Conservation (phyloP, 495 filamentous ascomycete species). For the Amorphotheca resinae region DNA sequence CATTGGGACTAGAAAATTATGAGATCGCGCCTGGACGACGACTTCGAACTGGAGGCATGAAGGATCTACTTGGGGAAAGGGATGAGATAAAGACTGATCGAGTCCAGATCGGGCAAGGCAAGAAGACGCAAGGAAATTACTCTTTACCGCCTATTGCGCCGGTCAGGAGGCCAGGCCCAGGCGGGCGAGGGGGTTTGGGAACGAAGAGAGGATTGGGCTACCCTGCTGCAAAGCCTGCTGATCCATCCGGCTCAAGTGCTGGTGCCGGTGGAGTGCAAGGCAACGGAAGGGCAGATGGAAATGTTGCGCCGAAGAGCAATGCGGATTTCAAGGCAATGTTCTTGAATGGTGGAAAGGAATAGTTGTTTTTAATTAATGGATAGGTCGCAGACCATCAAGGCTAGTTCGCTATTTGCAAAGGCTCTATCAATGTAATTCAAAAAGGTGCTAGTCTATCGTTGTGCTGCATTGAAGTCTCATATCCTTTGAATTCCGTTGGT, state of each 20-base stretch:
- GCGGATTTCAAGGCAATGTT: conserved; percentile 81
- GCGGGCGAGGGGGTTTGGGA: conserved; percentile 41
- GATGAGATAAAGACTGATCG: conserved; percentile 37
- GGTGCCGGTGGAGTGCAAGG: conserved; percentile 7
- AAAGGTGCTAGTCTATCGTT: too few species aligned
- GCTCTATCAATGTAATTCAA: too few species aligned
- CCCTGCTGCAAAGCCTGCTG: conserved; percentile 23
- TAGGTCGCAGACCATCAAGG: too few species aligned
- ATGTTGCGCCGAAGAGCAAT: conserved; percentile 56
- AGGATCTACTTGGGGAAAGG: conserved; percentile 50
- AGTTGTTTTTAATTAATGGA: too few species aligned
- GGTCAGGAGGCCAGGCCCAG: conserved; percentile 44
- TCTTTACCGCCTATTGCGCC: conserved; percentile 40
- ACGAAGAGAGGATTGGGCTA: conserved; percentile 42
- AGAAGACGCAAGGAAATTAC: conserved; percentile 26
- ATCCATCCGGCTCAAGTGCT: conserved; percentile 18
- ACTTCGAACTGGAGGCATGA: conserved; percentile 54
- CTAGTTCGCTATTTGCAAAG: too few species aligned
- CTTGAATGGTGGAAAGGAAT: conserved; percentile 20
- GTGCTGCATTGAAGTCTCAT: too few species aligned
- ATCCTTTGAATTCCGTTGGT: too few species aligned
- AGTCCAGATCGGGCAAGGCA: conserved; percentile 29
- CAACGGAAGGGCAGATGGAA: conserved; percentile 14
- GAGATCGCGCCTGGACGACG: conserved; percentile 53
- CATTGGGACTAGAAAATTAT: conserved; percentile 56